A percentile compares a stretch with the other conserved stretches of the same genome.
Evolutionary conservation across 805 yeast species (phyloP).

Genomic region (Nakazawaea holstii): DNA sequence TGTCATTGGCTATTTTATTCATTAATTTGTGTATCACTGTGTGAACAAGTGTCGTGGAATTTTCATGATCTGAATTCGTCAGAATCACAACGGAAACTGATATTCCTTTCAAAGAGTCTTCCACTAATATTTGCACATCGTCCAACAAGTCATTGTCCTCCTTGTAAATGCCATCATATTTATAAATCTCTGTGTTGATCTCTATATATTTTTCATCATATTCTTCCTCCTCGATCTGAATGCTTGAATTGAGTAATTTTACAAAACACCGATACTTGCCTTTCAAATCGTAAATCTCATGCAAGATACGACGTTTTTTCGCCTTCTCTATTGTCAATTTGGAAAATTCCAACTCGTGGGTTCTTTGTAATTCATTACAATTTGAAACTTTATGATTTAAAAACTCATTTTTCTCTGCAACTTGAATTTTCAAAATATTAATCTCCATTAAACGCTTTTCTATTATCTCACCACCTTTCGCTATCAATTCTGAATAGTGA

Average conservation of each 20-base stretch:
- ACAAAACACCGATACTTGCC: constrained; percentile 8
- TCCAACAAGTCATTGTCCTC: background rate
- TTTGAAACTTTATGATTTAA: background rate
- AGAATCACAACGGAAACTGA: background rate
- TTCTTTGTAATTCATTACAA: background rate
- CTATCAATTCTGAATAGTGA: no score
- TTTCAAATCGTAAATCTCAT: constrained; percentile 4
- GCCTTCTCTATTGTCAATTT: background rate
- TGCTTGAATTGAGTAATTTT: background rate
- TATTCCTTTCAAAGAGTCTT: background rate
- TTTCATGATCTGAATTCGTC: background rate
- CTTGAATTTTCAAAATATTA: background rate
- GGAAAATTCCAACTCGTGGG: background rate
- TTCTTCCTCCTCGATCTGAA: background rate
- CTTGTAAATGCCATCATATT: background rate
- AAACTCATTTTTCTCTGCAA: background rate
- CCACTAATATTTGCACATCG: constrained; percentile 1
- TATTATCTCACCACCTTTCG: background rate
- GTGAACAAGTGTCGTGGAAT: no score
- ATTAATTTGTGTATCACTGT: no score
- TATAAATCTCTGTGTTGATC: background rate
- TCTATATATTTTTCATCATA: background rate
- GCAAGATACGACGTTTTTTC: constrained; percentile 2
- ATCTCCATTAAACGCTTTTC: background rate
- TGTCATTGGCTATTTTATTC: no score